These are phyloP conservation scores for Symbiodinium natans DNA, from an alignment of 73 alveolate species.

Conservation along the genomic window DNA sequence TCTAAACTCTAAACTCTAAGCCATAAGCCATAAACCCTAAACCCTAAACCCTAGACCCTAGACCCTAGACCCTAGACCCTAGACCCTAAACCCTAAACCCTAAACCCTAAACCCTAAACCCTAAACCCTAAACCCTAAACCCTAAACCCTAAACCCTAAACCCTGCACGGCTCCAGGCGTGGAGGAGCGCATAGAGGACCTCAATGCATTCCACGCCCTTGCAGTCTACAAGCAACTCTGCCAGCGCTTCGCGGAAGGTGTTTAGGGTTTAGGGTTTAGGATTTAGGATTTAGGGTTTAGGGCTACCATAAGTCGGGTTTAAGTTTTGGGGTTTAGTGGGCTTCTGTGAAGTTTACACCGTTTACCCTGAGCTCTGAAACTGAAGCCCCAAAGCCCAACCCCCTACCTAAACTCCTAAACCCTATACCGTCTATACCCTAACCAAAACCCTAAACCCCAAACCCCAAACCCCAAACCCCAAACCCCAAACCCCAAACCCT, in stretches of 20 bases:
- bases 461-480: too few relatives aligned
- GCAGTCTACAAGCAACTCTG: conserved; percentile 47
- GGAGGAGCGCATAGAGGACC: conserved; percentile 87
- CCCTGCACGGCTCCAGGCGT: background rate
- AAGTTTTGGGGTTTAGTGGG: too few relatives aligned
- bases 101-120: background rate
- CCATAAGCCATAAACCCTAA: too few relatives aligned
- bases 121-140: background rate
- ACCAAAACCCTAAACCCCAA: too few relatives aligned
- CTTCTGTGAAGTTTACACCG: too few relatives aligned
- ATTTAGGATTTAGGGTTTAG: background rate
- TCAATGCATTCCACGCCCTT: conserved; percentile 84
- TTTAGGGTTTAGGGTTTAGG: background rate
- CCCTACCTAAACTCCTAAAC: too few relatives aligned
- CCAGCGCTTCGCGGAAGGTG: too few relatives aligned
- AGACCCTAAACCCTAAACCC: background rate
- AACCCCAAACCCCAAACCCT: too few relatives aligned
- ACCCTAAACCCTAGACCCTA: background rate
- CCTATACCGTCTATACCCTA: too few relatives aligned
- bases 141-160: background rate
- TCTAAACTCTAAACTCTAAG: too few relatives aligned
- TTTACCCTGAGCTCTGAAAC: too few relatives aligned
- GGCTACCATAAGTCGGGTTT: background rate
- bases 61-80: background rate
- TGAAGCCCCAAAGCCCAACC: too few relatives aligned